Evolutionary conservation across 129 eudicot genomes (phyloP).

Genomic region (Cynara cardunculus): DNA sequence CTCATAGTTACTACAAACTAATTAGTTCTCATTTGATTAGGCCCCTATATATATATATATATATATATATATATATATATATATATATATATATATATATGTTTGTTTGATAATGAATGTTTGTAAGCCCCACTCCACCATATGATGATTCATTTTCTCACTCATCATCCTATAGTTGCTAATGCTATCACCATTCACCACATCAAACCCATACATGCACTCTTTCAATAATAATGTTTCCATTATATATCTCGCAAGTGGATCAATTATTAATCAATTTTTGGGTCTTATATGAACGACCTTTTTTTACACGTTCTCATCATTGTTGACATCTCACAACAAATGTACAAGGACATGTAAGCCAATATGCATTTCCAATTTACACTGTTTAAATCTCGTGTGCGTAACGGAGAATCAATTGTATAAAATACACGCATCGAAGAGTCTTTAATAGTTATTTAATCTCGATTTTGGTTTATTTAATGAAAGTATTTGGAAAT

Average conservation of each 20-base stretch:
- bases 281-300: background rate
- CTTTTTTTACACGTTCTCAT: background rate
- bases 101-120: conserved; percentile 14
- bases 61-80: no score
- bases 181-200: conserved; percentile 12
- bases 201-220: conserved; percentile 1
- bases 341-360: background rate
- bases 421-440: background rate
- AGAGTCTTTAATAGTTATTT: no score
- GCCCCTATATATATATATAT: no score
- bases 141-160: conserved; percentile 10
- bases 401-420: background rate
- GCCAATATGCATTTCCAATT: background rate
- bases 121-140: conserved; percentile 15
- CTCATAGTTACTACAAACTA: no score
- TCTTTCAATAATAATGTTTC: conserved; percentile 20
- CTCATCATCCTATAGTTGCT: conserved; percentile 2
- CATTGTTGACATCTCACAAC: background rate
- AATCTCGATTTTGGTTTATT: no score
- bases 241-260: conserved; percentile 1
- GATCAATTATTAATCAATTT: background rate
- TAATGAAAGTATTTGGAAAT: no score
- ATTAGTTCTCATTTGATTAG: no score
- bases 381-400: background rate
- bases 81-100: no score